phyloP scores from a whole-genome alignment of 345 rosid genomes.

The Geranium brycei region DNA sequence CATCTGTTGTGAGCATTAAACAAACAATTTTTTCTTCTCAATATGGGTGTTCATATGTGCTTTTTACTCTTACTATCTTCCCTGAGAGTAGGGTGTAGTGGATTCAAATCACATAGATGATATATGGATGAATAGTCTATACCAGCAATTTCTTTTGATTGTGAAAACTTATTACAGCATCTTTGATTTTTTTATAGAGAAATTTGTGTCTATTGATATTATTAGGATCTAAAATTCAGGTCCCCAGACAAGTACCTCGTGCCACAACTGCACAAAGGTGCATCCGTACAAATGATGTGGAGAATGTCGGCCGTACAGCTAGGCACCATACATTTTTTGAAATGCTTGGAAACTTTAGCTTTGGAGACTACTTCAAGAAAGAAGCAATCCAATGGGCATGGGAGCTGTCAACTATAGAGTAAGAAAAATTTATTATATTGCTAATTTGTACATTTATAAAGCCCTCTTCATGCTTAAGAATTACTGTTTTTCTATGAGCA shows the following conservation, averaged over 20 bases:
- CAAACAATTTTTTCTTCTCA: too few relatives aligned
- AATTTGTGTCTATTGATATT: constrained; percentile 2
- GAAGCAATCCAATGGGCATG: constrained; percentile 94
- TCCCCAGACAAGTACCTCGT: constrained; percentile 68
- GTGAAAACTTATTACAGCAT: neutral
- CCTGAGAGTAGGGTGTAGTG: too few relatives aligned
- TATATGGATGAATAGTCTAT: neutral
- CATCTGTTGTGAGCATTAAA: too few relatives aligned
- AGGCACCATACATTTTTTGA: constrained; percentile 92
- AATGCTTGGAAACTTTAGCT: constrained; percentile 96
- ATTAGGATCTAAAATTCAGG: constrained; percentile 25
- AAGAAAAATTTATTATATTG: constrained; percentile 18
- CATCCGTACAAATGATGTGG: constrained; percentile 86
- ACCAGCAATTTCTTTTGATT: too few relatives aligned
- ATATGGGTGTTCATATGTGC: too few relatives aligned
- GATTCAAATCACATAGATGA: too few relatives aligned
- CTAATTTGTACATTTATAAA: constrained; percentile 3
- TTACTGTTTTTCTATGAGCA: neutral
- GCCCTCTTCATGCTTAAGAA: neutral
- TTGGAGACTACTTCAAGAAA: constrained; percentile 90
- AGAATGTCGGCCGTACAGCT: constrained; percentile 83
- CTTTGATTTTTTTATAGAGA: neutral
- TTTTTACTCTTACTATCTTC: too few relatives aligned
- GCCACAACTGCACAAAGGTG: constrained; percentile 86
- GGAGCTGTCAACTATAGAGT: constrained; percentile 86